Percentiles rank a stretch among this genome's conserved stretches.
These are phyloP conservation scores for Hypocreales sp. DNA, from an alignment of 2,329 filamentous ascomycete genomes.

Conservation along the genomic window DNA sequence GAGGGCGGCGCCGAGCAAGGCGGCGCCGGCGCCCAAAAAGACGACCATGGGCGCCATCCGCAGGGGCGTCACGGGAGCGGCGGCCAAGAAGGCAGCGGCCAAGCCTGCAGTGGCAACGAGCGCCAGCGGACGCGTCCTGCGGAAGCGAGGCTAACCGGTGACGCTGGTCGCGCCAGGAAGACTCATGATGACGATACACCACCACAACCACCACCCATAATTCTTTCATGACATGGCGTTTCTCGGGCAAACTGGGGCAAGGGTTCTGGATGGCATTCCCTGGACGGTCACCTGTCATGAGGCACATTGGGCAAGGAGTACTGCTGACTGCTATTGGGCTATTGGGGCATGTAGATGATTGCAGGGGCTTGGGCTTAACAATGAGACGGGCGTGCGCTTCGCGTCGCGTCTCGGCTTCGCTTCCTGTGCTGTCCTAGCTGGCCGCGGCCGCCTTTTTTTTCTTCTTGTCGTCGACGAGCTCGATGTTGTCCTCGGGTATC, in stretches of 20 bases:
- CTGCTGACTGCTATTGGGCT: slow-evolving; percentile 1
- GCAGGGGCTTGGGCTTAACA: too few species aligned
- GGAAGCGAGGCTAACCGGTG: slow-evolving; percentile 30
- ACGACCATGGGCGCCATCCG: slow-evolving; percentile 38
- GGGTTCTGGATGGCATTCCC: slow-evolving; percentile 1
- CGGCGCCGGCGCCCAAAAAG: slow-evolving; percentile 27
- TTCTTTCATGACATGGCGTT: slow-evolving; percentile 4
- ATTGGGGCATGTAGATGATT: slow-evolving; percentile 1
- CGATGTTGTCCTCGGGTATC: slow-evolving; percentile 89
- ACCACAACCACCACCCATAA: too few species aligned
- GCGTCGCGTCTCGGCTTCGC: too few species aligned
- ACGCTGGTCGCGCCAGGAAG: slow-evolving; percentile 1
- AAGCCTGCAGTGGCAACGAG: too few species aligned
- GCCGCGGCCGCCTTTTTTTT: slow-evolving; percentile 38
- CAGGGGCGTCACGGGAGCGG: slow-evolving; percentile 31
- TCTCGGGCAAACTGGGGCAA: slow-evolving; percentile 1
- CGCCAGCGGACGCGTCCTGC: slow-evolving; percentile 34
- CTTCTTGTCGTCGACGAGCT: slow-evolving; percentile 92
- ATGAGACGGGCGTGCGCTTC: too few species aligned
- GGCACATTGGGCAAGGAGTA: slow-evolving; percentile 5
- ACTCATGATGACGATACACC: slow-evolving; percentile 3
- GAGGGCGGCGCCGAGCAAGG: slow-evolving; percentile 26
- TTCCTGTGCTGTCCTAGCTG: too few species aligned
- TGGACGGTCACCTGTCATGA: background rate
- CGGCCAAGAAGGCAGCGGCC: slow-evolving; percentile 32